Percentiles rank a stretch among this genome's conserved stretches.
Evolutionary conservation across 371 early-diverging fungal species (phyloP).

Genomic region (Mucor sp.): DNA sequence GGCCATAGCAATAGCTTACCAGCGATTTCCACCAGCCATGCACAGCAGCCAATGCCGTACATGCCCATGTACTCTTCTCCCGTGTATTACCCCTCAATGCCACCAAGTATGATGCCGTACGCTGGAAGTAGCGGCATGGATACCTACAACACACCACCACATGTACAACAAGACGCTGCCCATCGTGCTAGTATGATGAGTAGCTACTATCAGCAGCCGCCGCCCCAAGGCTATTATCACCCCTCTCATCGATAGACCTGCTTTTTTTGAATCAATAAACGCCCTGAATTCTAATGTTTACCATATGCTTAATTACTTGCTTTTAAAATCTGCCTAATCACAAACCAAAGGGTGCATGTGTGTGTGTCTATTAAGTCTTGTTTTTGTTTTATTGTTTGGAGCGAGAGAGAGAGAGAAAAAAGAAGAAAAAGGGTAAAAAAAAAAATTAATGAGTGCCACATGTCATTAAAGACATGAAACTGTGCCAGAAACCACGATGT

Average conservation of each 20-base stretch:
- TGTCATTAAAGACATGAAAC: slow-evolving; percentile 31
- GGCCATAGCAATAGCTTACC: neutral
- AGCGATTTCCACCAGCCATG: neutral
- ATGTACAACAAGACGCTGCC: neutral
- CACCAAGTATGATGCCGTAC: neutral
- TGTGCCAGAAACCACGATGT: slow-evolving; percentile 29
- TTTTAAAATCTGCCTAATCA: too few relatives aligned
- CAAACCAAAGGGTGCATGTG: too few relatives aligned
- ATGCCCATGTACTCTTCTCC: slow-evolving; percentile 22
- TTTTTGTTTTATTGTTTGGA: too few relatives aligned
- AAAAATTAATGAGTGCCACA: slow-evolving; percentile 25
- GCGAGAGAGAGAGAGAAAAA: too few relatives aligned
- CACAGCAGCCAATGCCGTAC: slow-evolving; percentile 9
- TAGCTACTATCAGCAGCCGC: neutral
- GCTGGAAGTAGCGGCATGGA: neutral
- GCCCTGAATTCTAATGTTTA: too few relatives aligned
- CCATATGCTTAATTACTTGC: too few relatives aligned
- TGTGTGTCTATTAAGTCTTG: too few relatives aligned
- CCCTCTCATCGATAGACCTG: neutral
- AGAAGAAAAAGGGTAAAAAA: neutral
- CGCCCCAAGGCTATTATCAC: neutral
- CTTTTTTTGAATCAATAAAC: neutral
- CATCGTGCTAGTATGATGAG: slow-evolving; percentile 1
- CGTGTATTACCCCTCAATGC: slow-evolving; percentile 14
- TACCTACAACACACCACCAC: neutral